These are phyloP conservation scores for Fusarium foetens DNA, from an alignment of 2,329 filamentous ascomycete species.

Conservation along the genomic window DNA sequence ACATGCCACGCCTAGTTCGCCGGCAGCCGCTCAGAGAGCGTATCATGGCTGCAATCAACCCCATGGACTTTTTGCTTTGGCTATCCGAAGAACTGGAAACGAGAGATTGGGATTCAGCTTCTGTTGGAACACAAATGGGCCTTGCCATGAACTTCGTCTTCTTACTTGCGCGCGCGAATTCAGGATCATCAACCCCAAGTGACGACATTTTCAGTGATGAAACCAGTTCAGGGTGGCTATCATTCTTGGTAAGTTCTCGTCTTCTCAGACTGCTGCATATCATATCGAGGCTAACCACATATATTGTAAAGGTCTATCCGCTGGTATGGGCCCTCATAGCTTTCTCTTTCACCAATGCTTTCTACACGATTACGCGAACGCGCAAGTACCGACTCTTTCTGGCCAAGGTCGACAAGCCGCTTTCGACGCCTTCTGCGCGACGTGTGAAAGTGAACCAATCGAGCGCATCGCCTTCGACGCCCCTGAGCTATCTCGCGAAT, in stretches of 20 bases:
- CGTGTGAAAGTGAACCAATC: conserved; percentile 86
- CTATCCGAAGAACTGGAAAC: conserved; percentile 92
- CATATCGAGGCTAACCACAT: conserved; percentile 15
- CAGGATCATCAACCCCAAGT: conserved; percentile 59
- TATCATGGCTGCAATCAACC: conserved; percentile 82
- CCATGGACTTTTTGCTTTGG: conserved; percentile 90
- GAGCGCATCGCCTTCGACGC: conserved; percentile 75
- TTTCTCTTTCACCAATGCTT: conserved; percentile 78
- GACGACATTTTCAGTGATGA: conserved; percentile 90
- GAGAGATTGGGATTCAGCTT: conserved; percentile 86
- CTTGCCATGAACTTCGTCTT: conserved; percentile 81
- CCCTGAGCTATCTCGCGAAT: conserved; percentile 77
- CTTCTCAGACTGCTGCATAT: neutral
- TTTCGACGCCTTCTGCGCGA: conserved; percentile 84
- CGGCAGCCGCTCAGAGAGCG: conserved; percentile 82
- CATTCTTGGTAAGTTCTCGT: conserved; percentile 60
- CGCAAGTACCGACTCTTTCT: conserved; percentile 94
- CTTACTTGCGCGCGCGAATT: conserved; percentile 84
- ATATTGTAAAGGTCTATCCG: conserved; percentile 67
- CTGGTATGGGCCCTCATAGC: conserved; percentile 75
- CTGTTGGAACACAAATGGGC: conserved; percentile 80
- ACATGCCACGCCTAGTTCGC: conserved; percentile 81
- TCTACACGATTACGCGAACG: conserved; percentile 83
- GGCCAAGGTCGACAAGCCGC: conserved; percentile 78
- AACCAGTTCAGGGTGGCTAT: conserved; percentile 71